These are phyloP conservation scores for Saccharomycopsis sp. DNA, from an alignment of 805 yeast genomes.

Conservation along the genomic window DNA sequence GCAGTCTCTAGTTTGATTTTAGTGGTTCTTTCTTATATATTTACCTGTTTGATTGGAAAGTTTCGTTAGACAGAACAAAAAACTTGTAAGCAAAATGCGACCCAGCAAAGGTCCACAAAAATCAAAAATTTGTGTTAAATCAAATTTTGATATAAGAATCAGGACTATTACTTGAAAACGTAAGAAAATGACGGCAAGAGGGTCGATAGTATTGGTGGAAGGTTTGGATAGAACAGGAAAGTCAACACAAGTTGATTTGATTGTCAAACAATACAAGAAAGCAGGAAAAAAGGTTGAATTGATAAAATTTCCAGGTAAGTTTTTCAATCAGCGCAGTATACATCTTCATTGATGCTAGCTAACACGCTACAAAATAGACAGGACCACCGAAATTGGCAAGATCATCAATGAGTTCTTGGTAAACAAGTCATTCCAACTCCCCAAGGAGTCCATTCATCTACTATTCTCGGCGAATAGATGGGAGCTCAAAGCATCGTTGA, in stretches of 20 bases:
- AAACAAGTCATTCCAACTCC: constrained; percentile 38
- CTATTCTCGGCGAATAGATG: constrained; percentile 91
- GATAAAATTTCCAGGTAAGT: constrained; percentile 62
- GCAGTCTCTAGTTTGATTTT: not conserved
- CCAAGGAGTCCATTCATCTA: constrained; percentile 78
- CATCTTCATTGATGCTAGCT: too few relatives aligned
- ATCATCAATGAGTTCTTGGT: constrained; percentile 68
- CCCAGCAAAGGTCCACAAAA: too few relatives aligned
- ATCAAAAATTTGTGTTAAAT: too few relatives aligned
- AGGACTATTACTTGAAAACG: too few relatives aligned
- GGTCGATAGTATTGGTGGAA: constrained; percentile 72
- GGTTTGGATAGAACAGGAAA: constrained; percentile 96
- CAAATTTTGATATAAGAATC: too few relatives aligned
- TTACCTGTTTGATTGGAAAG: too few relatives aligned
- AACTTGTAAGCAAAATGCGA: too few relatives aligned
- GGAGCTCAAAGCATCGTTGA: constrained; percentile 57
- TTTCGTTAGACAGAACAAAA: too few relatives aligned
- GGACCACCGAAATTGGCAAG: constrained; percentile 74
- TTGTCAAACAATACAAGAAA: constrained; percentile 29
- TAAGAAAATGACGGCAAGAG: constrained; percentile 48
- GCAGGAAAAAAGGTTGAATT: constrained; percentile 35
- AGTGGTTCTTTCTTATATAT: not conserved
- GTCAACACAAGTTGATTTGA: constrained; percentile 60
- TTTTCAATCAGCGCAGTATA: not conserved
- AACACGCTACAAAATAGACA: constrained; percentile 32